Percentiles rank a stretch among this genome's conserved stretches.
Conservation (phyloP, 345 rosid genomes). For the Camelina hispida region DNA sequence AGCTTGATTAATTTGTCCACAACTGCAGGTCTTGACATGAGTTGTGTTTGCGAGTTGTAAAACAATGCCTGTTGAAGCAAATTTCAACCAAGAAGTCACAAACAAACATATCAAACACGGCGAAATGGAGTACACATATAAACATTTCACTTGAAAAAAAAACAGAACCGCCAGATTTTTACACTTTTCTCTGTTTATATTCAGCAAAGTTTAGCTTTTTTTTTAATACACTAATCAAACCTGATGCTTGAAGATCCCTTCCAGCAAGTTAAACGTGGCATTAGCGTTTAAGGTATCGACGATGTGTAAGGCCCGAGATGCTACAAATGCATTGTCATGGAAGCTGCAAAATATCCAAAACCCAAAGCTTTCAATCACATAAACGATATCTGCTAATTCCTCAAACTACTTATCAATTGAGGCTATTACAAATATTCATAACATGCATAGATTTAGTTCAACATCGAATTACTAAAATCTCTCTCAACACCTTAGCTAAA, state of each 20-base stretch:
- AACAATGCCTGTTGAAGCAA: slow-evolving; percentile 60
- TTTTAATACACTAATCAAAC: slow-evolving; percentile 43
- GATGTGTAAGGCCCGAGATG: slow-evolving; percentile 83
- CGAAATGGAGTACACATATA: not conserved
- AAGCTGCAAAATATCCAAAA: slow-evolving; percentile 55
- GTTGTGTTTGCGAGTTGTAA: slow-evolving; percentile 63
- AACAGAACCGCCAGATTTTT: not conserved
- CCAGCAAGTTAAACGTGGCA: slow-evolving; percentile 69
- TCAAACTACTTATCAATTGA: not conserved
- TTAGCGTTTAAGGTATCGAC: slow-evolving; percentile 56
- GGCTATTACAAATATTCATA: not conserved
- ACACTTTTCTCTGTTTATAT: not conserved
- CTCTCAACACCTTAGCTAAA: slow-evolving; percentile 15
- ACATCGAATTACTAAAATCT: not conserved
- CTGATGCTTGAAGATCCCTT: slow-evolving; percentile 74
- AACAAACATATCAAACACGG: no score
- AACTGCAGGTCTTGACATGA: slow-evolving; percentile 60
- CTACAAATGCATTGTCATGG: slow-evolving; percentile 83
- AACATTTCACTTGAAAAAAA: not conserved
- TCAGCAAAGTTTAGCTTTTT: slow-evolving; percentile 8
- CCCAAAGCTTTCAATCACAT: slow-evolving; percentile 8
- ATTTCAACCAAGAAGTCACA: not conserved
- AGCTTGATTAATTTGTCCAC: slow-evolving; percentile 62
- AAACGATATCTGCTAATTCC: not conserved
- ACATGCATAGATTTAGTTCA: slow-evolving; percentile 12